Conservation (phyloP, 768 basidiomycete species). For the Pleurotus eryngii region DNA sequence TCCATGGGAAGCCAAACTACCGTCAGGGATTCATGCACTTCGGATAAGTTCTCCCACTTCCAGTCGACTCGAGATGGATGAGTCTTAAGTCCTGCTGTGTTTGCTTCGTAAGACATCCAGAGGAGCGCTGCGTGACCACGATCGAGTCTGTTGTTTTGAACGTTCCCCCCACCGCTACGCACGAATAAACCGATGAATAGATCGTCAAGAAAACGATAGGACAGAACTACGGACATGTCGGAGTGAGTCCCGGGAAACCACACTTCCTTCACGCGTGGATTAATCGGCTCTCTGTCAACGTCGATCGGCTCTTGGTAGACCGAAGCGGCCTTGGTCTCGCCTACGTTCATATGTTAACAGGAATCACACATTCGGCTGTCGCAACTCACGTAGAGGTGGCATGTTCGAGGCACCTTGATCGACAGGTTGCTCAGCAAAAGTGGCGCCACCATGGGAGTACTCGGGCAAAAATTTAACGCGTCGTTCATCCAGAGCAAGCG, state of each 20-base stretch:
- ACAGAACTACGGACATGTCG: conserved; percentile 4
- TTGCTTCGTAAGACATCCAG: conserved; percentile 17
- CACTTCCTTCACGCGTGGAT: neutral
- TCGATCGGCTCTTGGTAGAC: neutral
- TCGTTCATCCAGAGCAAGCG: conserved; percentile 43
- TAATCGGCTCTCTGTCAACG: neutral
- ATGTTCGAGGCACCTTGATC: no score
- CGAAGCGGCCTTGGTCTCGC: neutral
- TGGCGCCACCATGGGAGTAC: conserved; percentile 27
- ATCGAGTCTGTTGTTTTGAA: conserved; percentile 5
- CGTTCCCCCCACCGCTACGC: conserved; percentile 7
- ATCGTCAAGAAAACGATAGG: conserved; percentile 14
- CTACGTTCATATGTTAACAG: neutral
- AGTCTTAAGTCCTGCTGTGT: conserved; percentile 12
- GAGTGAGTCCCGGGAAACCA: conserved; percentile 10
- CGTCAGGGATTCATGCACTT: neutral
- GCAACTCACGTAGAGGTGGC: no score
- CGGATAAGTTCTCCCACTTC: conserved; percentile 1
- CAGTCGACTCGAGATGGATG: conserved; percentile 3
- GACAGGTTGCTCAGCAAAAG: neutral
- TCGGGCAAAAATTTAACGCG: conserved; percentile 47
- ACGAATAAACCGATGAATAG: conserved; percentile 1
- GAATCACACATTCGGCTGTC: no score
- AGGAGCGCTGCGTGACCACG: neutral
- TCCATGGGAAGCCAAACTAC: conserved; percentile 1